These are phyloP conservation scores for Colletotrichum musicola DNA, from an alignment of 2,329 filamentous ascomycete species.

Conservation along the genomic window DNA sequence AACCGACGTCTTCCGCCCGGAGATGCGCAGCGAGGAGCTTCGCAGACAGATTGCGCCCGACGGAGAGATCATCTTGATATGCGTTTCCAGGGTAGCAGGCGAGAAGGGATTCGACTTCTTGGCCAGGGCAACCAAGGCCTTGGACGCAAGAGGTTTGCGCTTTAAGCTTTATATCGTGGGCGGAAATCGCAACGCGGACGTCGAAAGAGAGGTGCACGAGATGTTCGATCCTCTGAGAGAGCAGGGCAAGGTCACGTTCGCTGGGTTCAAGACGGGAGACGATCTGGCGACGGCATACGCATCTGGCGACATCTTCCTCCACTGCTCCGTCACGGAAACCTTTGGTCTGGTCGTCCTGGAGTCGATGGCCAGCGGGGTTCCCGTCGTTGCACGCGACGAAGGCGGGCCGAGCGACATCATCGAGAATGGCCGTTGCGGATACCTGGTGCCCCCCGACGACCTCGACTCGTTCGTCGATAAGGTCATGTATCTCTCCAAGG, in stretches of 20 bases:
- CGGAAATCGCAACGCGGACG: constrained; percentile 73
- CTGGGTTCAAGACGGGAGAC: constrained; percentile 72
- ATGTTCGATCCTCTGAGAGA: constrained; percentile 65
- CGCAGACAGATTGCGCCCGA: constrained; percentile 69
- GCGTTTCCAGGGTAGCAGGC: constrained; percentile 74
- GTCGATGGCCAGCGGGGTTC: constrained; percentile 78
- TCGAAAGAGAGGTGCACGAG: constrained; percentile 72
- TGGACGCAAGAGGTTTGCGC: constrained; percentile 66
- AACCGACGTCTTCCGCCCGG: constrained; percentile 71
- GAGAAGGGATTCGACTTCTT: constrained; percentile 81
- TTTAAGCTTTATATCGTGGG: constrained; percentile 78
- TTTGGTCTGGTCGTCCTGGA: constrained; percentile 79
- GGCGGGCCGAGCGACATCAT: constrained; percentile 78
- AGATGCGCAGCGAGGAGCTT: constrained; percentile 62
- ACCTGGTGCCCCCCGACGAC: constrained; percentile 70
- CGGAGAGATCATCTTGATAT: constrained; percentile 74
- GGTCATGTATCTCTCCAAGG: constrained; percentile 62
- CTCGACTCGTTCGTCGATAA: constrained; percentile 68
- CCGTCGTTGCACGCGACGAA: constrained; percentile 76
- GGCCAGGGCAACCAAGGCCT: constrained; percentile 64
- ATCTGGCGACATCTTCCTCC: constrained; percentile 76
- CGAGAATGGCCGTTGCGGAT: constrained; percentile 69
- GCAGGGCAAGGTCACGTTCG: constrained; percentile 71
- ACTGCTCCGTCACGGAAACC: constrained; percentile 79
- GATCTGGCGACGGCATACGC: constrained; percentile 76